Base-by-base conservation (phyloP, 306 rosid genomes). In the Vigna reflexopilosa region DNA sequence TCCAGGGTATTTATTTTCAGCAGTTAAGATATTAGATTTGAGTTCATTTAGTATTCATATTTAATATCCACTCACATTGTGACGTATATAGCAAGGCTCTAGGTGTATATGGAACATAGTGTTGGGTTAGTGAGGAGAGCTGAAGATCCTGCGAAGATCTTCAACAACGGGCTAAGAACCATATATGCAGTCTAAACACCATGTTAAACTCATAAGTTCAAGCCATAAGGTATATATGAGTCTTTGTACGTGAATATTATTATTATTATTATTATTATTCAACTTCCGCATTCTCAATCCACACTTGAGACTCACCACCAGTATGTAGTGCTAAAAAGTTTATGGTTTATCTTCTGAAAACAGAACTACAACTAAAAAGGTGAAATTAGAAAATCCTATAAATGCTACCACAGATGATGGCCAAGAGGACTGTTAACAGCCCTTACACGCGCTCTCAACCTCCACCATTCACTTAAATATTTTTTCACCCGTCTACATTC, bases 61-160 rank as follows among this genome's bases (percentile, higher is more conserved):
- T 12, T 68, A 66, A 80, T 67, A 65, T 74, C 20, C 75, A 67
- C 55, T 56, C 10, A 32, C 30, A 67, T 10, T 6, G 38, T 68
- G 70, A 81, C 74, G 22, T 51, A 44, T 51, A 44, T 57, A 55
- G 49, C 67, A 52, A 69, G 62, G 74, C 67, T 51, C 38, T 44
- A 32, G 81, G 6, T 24, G 28, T 34, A 77, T 62, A 81, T 54
- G 66, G 68, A 12, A 70, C 30, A 3, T 30, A 22, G 56, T 51
- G 20, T 30, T 59, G 22, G 38, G 5, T 62, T 1, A 32, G 13
- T 16, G 13, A 15, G 24, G 19, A 45, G 19, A 28, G 19, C 66
- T 28, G 4, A 59, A 32, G 1, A 30, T 13, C 40, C 20, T 7
- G 6, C 24, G 67, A 36, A 36, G 40, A 6, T 36, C 12, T 61